Percentiles rank a stretch among this genome's conserved stretches.
phyloP scores from a whole-genome alignment of 805 yeast genomes.

The Brettanomyces anomalus region DNA sequence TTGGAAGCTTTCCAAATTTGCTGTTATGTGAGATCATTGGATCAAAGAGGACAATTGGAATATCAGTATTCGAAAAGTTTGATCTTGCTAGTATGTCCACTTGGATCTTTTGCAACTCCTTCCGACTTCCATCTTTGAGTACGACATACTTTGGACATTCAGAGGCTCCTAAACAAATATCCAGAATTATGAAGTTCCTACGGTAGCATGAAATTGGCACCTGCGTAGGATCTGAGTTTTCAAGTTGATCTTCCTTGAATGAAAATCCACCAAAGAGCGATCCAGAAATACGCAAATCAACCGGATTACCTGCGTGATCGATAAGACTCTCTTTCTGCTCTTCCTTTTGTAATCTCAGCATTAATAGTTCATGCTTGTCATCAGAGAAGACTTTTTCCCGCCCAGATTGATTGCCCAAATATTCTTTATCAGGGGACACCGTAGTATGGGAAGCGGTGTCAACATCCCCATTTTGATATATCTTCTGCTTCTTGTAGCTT shows the following conservation, averaged over 20 bases:
- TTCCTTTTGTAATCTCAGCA: too few relatives aligned
- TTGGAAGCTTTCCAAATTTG: too few relatives aligned
- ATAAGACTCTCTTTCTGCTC: neutral
- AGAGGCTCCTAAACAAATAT: constrained; percentile 6
- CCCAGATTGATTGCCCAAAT: too few relatives aligned
- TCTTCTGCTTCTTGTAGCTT: too few relatives aligned
- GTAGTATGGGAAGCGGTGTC: too few relatives aligned
- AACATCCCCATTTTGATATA: too few relatives aligned
- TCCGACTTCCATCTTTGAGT: neutral
- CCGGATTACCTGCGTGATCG: neutral
- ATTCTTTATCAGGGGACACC: too few relatives aligned
- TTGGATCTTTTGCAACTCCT: constrained; percentile 5
- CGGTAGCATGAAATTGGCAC: constrained; percentile 16
- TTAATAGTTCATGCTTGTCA: too few relatives aligned
- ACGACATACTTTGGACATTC: constrained; percentile 5
- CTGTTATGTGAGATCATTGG: too few relatives aligned
- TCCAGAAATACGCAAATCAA: constrained; percentile 2
- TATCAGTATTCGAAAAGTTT: too few relatives aligned
- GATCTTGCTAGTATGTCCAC: neutral
- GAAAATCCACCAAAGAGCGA: constrained; percentile 14
- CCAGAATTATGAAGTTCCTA: constrained; percentile 11
- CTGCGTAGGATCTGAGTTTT: neutral
- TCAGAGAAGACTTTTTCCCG: too few relatives aligned
- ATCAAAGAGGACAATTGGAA: too few relatives aligned
- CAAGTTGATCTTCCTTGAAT: constrained; percentile 9